Evolutionary conservation across 108 stramenopile genomes (phyloP).

Genomic region (Cylindrotheca fusiformis): DNA sequence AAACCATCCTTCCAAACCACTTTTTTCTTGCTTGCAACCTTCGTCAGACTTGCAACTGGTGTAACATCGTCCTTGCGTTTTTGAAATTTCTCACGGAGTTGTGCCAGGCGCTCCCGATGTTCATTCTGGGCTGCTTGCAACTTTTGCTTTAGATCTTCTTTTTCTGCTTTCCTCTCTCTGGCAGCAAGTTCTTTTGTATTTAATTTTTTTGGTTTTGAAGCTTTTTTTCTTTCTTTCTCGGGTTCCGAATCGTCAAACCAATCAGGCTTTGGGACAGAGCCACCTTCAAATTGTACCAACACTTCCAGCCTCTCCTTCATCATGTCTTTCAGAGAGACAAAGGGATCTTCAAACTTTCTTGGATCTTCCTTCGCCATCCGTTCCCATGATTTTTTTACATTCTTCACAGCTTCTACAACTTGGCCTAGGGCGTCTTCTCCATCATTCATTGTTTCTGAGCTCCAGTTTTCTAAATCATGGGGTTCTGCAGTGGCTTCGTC

Average conservation of each 20-base stretch:
- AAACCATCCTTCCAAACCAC: constrained; percentile 61
- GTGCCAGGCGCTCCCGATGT: constrained; percentile 14
- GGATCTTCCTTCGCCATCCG: constrained; percentile 19
- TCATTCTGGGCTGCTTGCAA: constrained; percentile 29
- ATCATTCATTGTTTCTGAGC: not conserved
- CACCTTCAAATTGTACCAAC: constrained; percentile 22
- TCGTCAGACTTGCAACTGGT: not conserved
- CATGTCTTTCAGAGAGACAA: constrained; percentile 17
- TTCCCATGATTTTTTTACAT: constrained; percentile 41
- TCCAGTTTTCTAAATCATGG: constrained; percentile 19
- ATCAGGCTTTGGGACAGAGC: constrained; percentile 17
- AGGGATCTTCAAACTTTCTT: constrained; percentile 28
- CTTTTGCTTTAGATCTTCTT: constrained; percentile 16
- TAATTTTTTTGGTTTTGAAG: constrained; percentile 4
- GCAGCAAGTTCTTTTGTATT: constrained; percentile 28
- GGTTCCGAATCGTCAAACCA: constrained; percentile 30
- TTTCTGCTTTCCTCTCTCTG: constrained; percentile 27
- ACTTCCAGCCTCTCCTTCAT: constrained; percentile 21
- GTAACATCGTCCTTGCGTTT: constrained; percentile 6
- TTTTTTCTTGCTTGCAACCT: constrained; percentile 5
- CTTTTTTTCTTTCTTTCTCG: not conserved
- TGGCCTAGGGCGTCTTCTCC: constrained; percentile 15
- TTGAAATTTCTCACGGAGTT: constrained; percentile 24
- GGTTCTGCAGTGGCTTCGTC: constrained; percentile 1
- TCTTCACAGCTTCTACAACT: constrained; percentile 30